These are phyloP conservation scores for Cryptosporidium tyzzeri DNA, from an alignment of 169 alveolate genomes.

Conservation along the genomic window DNA sequence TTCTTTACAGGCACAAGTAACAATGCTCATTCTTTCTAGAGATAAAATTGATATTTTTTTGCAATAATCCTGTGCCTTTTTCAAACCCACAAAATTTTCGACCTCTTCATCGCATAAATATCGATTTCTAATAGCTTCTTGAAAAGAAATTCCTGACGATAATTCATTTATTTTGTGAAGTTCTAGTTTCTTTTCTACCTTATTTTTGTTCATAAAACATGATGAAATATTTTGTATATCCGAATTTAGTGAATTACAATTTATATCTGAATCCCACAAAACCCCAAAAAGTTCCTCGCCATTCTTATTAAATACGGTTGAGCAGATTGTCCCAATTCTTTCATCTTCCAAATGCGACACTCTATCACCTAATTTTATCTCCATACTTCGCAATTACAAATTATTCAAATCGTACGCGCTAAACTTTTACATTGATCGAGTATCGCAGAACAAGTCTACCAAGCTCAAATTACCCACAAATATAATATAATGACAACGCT, in stretches of 20 bases:
- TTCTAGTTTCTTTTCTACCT: neutral
- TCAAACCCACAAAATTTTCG: slow-evolving; percentile 31
- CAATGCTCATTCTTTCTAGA: slow-evolving; percentile 43
- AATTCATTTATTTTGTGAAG: neutral
- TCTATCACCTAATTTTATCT: slow-evolving; percentile 8
- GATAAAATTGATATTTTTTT: slow-evolving; percentile 33
- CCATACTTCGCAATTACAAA: neutral
- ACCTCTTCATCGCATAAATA: slow-evolving; percentile 20
- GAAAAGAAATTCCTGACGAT: slow-evolving; percentile 53
- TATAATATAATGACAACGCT: neutral
- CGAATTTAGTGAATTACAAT: neutral
- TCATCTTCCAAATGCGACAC: neutral
- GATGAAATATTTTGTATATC: neutral
- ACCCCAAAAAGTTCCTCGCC: slow-evolving; percentile 10
- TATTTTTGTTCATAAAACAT: neutral
- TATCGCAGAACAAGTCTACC: neutral
- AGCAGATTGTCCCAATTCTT: slow-evolving; percentile 29
- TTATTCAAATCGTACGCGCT: neutral
- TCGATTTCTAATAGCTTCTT: slow-evolving; percentile 58
- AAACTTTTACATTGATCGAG: neutral
- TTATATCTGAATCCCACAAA: slow-evolving; percentile 9
- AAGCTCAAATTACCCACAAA: neutral
- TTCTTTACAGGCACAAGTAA: slow-evolving; percentile 19
- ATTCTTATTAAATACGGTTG: neutral
- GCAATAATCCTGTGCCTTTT: slow-evolving; percentile 36